Base-by-base conservation (phyloP, 192 early-diverging fungal species). In the Coemansia guatemalensis region DNA sequence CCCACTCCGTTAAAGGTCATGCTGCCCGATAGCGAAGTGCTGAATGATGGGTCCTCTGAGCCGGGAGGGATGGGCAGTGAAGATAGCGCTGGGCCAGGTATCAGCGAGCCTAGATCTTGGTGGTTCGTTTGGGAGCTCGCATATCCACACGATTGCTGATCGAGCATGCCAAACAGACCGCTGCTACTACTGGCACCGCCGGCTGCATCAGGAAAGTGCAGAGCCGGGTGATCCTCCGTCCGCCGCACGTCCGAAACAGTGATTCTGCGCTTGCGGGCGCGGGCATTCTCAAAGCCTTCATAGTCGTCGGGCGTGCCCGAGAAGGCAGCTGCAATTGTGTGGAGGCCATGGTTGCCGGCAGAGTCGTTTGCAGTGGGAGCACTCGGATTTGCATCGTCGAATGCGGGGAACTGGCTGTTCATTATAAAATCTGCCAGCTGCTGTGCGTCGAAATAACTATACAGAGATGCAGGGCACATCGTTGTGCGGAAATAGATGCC, bases 381-480 rank as follows among this genome's bases (percentile, higher is more conserved):
- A 12, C 55, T 67, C 49, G 66, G 62, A 57, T 69, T 67, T 26
- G 67, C 51, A 52, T 57, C 71, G 50, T 80, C 77, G 53, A 71
- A 80, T 59, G 64, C 71, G 26, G 71, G 64, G 33, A 74, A 61
- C 64, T 80, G 71, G 68, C 77, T 69, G 68, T 73, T 80, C 77
- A 80, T 80, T 53, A 80, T 80, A 41, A 80, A 67, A 54, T 80
- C 77, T 20, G 71, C 77, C 64, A 80, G 68, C 52, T 70, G 67
- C 58, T 78, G 77, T 21, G 71, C 68, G 71, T 80, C 77, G 44
- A 80, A 80, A 74, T 80, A 80, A 62, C 77, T 80, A 80, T 80
- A 73, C 23, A 71, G 24, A 11, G 77, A 68, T 24, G 71, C 71
- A 32, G 77, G 77, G 26, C 64, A 70, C 77, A 80, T 79, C 12